These are phyloP conservation scores for Penicillium odoratum DNA, from an alignment of 495 filamentous ascomycete genomes.

Conservation along the genomic window DNA sequence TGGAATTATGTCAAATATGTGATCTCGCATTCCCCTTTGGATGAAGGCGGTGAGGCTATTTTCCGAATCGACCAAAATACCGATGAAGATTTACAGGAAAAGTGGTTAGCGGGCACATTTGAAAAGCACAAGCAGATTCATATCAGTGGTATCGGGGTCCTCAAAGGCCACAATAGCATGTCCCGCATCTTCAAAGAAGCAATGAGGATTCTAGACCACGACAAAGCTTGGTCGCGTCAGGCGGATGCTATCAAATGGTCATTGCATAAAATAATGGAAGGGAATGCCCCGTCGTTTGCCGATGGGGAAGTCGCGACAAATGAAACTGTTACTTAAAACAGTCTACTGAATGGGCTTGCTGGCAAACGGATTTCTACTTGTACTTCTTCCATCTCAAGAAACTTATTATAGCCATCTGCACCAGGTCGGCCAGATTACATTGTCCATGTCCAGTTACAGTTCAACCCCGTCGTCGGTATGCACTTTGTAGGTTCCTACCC, in stretches of 20 bases:
- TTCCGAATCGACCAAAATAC: not conserved
- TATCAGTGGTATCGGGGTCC: not conserved
- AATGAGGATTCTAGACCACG: not conserved
- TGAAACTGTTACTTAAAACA: not conserved
- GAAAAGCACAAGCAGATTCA: not conserved
- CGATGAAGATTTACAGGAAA: not conserved
- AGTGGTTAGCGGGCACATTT: not conserved
- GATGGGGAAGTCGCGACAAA: not conserved
- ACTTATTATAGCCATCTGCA: not conserved
- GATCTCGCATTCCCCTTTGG: not conserved
- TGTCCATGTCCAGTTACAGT: not conserved
- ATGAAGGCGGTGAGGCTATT: not conserved
- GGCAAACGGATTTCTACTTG: not conserved
- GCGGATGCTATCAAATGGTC: not conserved
- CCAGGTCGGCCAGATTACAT: not conserved
- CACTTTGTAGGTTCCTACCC: too few species aligned
- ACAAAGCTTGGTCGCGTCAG: not conserved
- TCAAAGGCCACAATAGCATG: not conserved
- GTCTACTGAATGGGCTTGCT: not conserved
- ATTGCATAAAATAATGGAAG: not conserved
- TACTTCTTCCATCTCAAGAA: not conserved
- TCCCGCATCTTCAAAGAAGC: not conserved
- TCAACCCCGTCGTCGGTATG: not conserved
- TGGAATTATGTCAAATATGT: not conserved
- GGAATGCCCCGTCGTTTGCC: not conserved